phyloP scores from a whole-genome alignment of 352 stramenopile genomes.

The Thalassiosira sp. region DNA sequence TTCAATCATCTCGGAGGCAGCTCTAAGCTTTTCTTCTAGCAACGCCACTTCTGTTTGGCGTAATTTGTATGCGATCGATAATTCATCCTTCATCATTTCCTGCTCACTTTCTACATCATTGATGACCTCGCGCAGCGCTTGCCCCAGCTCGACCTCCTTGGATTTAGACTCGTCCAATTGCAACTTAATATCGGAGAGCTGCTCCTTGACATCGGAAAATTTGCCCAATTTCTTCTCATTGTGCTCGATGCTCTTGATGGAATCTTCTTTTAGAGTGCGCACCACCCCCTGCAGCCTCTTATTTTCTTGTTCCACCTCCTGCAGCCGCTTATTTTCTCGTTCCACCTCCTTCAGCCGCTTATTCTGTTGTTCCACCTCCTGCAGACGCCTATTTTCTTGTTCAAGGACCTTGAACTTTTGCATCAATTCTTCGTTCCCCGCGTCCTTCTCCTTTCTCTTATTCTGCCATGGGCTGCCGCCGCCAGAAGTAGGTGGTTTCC shows the following conservation, averaged over 20 bases:
- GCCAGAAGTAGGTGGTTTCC: not conserved
- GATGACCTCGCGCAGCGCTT: conserved; percentile 17
- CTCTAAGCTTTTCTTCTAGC: conserved; percentile 21
- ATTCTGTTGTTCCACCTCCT: too few relatives aligned
- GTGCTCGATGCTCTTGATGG: conserved; percentile 5
- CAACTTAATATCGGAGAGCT: conserved; percentile 13
- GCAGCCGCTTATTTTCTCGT: not conserved
- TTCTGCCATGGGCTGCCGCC: not conserved
- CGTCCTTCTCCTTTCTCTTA: not conserved
- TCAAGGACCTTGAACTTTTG: conserved; percentile 1
- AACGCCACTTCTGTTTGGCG: conserved; percentile 17
- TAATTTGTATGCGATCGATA: conserved; percentile 4
- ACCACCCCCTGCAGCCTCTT: conserved; percentile 4
- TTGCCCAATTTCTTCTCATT: conserved; percentile 2
- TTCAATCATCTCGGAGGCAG: conserved; percentile 17
- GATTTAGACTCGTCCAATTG: conserved; percentile 13
- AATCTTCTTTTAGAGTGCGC: not conserved
- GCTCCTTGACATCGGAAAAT: conserved; percentile 12
- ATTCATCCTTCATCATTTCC: conserved; percentile 4
- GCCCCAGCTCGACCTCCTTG: conserved; percentile 18
- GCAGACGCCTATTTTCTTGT: not conserved
- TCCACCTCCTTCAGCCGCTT: conserved; percentile 15
- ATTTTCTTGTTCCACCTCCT: not conserved
- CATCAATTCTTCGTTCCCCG: conserved; percentile 16
- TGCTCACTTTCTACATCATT: conserved; percentile 29